Evolutionary conservation across 2,329 filamentous ascomycete genomes (phyloP), one percentile per base, ranked within the genome.

Genomic region (Eutypa lata): DNA sequence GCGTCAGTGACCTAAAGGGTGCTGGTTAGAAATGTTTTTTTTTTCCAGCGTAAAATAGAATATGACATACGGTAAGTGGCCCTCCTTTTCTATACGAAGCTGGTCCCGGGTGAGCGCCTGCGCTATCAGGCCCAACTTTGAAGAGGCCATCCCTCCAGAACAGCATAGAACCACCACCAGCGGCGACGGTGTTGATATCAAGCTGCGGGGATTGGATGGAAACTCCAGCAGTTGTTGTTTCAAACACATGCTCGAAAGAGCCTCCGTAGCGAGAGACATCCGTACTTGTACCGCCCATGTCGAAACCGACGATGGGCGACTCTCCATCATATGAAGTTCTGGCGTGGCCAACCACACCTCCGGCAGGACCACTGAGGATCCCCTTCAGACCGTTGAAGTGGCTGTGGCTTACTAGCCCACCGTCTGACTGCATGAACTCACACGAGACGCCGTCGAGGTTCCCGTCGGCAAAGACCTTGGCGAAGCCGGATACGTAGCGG

Each of bases 151-250:
- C 89, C 53, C 79, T 81, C 78, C 84, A 90, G 63, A 86, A 86
- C 0, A 91, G 71, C n/a, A 83, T 76, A 1, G 83, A 87, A n/a
- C 87, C 86, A 55, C 88, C 88, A 31, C 88, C 88, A 7, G 88
- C 87, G 24, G 88, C 88, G 3, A 91, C 88, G 1, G 89, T 92
- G 66, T 90, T 90, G 65, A 92, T 91, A 61, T 92, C 88, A 1
- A 92, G 78, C 64, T 92, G 89, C 0, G 89, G 89, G 1, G 84
- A 87, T 57, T 91, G 88, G 1, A 92, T 90, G 1, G 87, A 87
- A 1, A 92, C 84, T 14, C 89, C 89, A 0, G 89, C 89, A 0
- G 55, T 63, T 7, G 54, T 58, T 2, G 59, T 57, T 28, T 63
- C 59, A 14, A 57, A 59, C 2, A 58, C 65, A 44, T 76, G 72